These are phyloP conservation scores for Lentinula sp. DNA, from an alignment of 768 basidiomycete species.

Conservation along the genomic window DNA sequence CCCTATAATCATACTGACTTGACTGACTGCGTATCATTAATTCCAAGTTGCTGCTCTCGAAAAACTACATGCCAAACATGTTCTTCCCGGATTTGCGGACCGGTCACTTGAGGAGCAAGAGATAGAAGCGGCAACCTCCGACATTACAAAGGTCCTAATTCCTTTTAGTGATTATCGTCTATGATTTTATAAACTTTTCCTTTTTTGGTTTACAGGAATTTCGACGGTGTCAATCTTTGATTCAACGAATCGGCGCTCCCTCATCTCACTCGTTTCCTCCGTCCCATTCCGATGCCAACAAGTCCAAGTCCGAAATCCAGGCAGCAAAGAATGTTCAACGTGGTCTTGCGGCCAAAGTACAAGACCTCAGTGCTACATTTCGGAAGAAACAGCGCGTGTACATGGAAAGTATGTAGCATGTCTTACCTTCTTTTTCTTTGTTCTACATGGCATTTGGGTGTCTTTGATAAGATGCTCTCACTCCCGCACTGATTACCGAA, in stretches of 20 bases:
- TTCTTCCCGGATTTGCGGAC: constrained; percentile 94
- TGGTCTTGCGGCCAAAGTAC: constrained; percentile 92
- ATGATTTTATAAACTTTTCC: constrained; percentile 31
- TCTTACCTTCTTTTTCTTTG: constrained; percentile 7
- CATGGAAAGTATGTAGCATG: constrained; percentile 80
- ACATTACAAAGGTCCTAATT: constrained; percentile 75
- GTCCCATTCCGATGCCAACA: constrained; percentile 29
- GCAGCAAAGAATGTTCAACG: constrained; percentile 94
- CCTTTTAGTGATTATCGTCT: constrained; percentile 8
- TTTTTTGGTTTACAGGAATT: constrained; percentile 47
- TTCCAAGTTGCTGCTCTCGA: constrained; percentile 77
- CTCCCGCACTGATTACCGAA: constrained; percentile 6
- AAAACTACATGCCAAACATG: constrained; percentile 94
- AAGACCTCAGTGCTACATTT: constrained; percentile 87
- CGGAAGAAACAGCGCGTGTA: constrained; percentile 98
- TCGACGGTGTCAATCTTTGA: constrained; percentile 54
- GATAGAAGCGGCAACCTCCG: constrained; percentile 79
- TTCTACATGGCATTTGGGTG: constrained; percentile 10
- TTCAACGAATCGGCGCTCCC: constrained; percentile 66
- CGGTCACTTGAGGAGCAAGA: constrained; percentile 90
- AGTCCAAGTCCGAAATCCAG: constrained; percentile 44
- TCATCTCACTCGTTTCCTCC: constrained; percentile 64
- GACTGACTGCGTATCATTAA: constrained; percentile 9
- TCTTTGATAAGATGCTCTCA: constrained; percentile 7
- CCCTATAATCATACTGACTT: not conserved